Percentiles rank a stretch among this genome's conserved stretches.
Conservation (phyloP, 2,329 filamentous ascomycete genomes). For the Colletotrichum spinosum region DNA sequence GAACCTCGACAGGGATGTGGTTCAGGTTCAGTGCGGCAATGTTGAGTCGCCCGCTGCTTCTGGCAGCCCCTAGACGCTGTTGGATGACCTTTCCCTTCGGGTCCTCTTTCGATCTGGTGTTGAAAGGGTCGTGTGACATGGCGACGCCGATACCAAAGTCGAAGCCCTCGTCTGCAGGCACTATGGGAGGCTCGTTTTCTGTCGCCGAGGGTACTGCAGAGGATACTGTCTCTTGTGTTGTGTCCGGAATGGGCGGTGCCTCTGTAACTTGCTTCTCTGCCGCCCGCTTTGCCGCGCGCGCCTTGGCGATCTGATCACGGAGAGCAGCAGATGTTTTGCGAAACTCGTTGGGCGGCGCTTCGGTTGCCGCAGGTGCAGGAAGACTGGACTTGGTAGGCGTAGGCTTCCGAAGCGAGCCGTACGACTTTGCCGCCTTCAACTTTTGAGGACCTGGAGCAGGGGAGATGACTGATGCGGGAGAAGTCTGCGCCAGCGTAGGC, state of each 20-base stretch:
- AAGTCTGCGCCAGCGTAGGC: slow-evolving; percentile 48
- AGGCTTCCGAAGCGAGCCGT: slow-evolving; percentile 27
- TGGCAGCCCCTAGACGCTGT: slow-evolving; percentile 78
- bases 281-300: slow-evolving; percentile 82
- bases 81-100: slow-evolving; percentile 75
- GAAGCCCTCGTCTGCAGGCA: slow-evolving; percentile 57
- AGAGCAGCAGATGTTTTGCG: slow-evolving; percentile 82
- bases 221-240: background rate
- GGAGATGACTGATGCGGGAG: slow-evolving; percentile 7
- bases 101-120: slow-evolving; percentile 68
- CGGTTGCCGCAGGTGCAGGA: slow-evolving; percentile 6
- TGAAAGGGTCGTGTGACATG: slow-evolving; percentile 72
- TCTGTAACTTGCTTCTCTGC: slow-evolving; percentile 50
- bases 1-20: slow-evolving; percentile 82
- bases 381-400: slow-evolving; percentile 14
- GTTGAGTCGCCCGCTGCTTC: slow-evolving; percentile 85
- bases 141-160: slow-evolving; percentile 57
- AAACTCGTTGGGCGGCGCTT: slow-evolving; percentile 28
- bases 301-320: slow-evolving; percentile 91
- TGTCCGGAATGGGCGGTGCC: slow-evolving; percentile 12
- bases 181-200: slow-evolving; percentile 46
- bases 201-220: background rate
- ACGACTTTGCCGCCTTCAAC: slow-evolving; percentile 29
- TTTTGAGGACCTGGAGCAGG: slow-evolving; percentile 6
- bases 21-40: slow-evolving; percentile 86